Percentiles rank a stretch among this genome's conserved stretches.
Evolutionary conservation across 2,329 filamentous ascomycete species (phyloP).

Genomic region (Decorospora gaudefroyi): DNA sequence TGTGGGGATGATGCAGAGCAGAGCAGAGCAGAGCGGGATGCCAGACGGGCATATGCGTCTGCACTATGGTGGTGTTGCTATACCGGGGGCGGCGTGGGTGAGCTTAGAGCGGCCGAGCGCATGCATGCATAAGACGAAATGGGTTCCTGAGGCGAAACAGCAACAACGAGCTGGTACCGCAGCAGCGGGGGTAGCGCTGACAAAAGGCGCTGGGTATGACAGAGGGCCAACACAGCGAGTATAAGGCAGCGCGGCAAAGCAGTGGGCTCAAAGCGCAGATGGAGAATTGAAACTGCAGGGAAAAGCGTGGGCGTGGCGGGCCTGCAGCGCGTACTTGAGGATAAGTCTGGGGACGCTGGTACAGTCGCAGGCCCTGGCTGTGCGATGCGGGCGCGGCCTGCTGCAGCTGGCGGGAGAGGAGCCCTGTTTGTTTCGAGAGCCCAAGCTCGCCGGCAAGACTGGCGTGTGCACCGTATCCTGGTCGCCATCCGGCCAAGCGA

Average conservation of each 20-base stretch:
- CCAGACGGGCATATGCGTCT: conserved; percentile 42
- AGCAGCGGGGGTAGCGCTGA: conserved; percentile 35
- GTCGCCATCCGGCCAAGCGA: conserved; percentile 36
- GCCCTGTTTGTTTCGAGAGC: conserved; percentile 41
- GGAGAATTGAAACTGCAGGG: conserved; percentile 37
- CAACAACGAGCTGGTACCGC: conserved; percentile 31
- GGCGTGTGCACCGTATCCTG: conserved; percentile 35
- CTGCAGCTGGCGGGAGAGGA: conserved; percentile 41
- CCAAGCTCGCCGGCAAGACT: conserved; percentile 34
- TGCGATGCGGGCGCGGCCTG: conserved; percentile 43
- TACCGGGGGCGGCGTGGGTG: conserved; percentile 38
- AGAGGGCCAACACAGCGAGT: conserved; percentile 25
- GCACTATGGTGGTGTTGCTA: conserved; percentile 34
- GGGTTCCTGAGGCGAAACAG: conserved; percentile 46
- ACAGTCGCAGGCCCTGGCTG: conserved; percentile 40
- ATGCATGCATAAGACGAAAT: conserved; percentile 47
- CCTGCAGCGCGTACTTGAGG: conserved; percentile 46
- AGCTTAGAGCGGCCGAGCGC: conserved; percentile 41
- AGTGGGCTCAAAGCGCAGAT: conserved; percentile 28
- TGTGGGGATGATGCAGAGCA: conserved; percentile 31
- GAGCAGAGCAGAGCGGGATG: conserved; percentile 27
- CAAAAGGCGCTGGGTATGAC: conserved; percentile 35
- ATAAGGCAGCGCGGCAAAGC: conserved; percentile 29
- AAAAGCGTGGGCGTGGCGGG: conserved; percentile 38
- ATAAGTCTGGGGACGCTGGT: conserved; percentile 37